Percentiles rank a stretch among this genome's conserved stretches.
Conservation (phyloP, 2,329 filamentous ascomycete species). For the Ophiocordyceps polyrhachis-furcata region DNA sequence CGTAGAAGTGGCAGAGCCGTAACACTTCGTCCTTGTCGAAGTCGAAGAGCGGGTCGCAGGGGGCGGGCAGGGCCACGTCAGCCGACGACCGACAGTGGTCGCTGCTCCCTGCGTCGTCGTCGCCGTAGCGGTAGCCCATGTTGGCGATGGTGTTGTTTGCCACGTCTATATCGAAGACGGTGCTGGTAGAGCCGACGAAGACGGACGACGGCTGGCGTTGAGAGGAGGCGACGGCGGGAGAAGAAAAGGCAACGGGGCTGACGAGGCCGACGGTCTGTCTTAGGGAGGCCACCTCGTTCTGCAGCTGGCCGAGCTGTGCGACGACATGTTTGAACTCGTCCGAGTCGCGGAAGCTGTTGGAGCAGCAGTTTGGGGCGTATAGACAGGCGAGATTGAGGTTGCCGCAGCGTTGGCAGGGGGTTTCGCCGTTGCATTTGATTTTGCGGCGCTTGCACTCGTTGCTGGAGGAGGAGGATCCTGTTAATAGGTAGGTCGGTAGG, state of each 20-base stretch:
- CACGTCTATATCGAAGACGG: slow-evolving; percentile 68
- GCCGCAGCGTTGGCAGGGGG: slow-evolving; percentile 47
- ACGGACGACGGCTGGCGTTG: slow-evolving; percentile 17
- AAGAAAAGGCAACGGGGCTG: slow-evolving; percentile 31
- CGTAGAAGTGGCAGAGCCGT: slow-evolving; percentile 59
- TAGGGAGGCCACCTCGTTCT: slow-evolving; percentile 68
- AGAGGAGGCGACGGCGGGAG: slow-evolving; percentile 12
- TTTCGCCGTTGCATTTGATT: slow-evolving; percentile 56
- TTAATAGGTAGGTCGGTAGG: not conserved
- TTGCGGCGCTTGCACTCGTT: slow-evolving; percentile 62
- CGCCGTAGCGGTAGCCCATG: slow-evolving; percentile 62
- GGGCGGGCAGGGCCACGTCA: slow-evolving; percentile 12
- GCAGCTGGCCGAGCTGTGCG: slow-evolving; percentile 51
- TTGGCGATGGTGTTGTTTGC: slow-evolving; percentile 73
- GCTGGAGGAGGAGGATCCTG: slow-evolving; percentile 17
- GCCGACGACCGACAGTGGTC: slow-evolving; percentile 29
- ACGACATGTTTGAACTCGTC: slow-evolving; percentile 78
- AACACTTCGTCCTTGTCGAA: slow-evolving; percentile 64
- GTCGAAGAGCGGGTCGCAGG: slow-evolving; percentile 58
- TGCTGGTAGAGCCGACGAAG: slow-evolving; percentile 75
- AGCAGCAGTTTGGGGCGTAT: slow-evolving; percentile 47
- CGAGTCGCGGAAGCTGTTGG: slow-evolving; percentile 76
- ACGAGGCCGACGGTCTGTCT: slow-evolving; percentile 54
- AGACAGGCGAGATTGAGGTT: slow-evolving; percentile 48
- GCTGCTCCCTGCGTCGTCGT: slow-evolving; percentile 25